Conservation (phyloP, 805 yeast species). For the Candida sphagnicola region DNA sequence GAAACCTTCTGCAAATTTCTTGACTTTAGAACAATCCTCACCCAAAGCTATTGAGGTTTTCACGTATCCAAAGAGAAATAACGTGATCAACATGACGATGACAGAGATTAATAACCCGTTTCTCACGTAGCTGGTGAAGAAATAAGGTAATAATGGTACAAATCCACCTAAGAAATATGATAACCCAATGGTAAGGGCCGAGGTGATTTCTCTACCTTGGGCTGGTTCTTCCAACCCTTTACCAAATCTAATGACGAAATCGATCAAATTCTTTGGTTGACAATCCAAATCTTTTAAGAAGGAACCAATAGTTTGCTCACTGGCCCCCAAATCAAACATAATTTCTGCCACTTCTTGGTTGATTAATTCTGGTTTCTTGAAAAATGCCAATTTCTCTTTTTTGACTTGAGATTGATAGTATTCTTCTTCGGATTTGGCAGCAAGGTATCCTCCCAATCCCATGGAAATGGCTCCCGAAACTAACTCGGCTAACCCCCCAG, state of each 20-base stretch:
- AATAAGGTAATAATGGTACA: conserved; percentile 87
- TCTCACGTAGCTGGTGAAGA: conserved; percentile 71
- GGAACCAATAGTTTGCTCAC: conserved; percentile 67
- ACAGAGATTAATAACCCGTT: conserved; percentile 74
- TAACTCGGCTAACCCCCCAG: conserved; percentile 97
- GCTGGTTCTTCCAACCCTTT: conserved; percentile 95
- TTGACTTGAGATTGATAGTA: conserved; percentile 69
- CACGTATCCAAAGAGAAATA: conserved; percentile 80
- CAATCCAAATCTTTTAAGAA: conserved; percentile 77
- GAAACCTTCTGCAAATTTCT: conserved; percentile 71
- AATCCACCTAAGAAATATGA: conserved; percentile 92
- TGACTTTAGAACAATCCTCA: conserved; percentile 56
- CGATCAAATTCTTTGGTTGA: conserved; percentile 74
- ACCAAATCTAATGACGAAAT: conserved; percentile 82
- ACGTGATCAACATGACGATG: conserved; percentile 76
- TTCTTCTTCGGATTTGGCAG: conserved; percentile 86
- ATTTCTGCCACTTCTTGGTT: conserved; percentile 81
- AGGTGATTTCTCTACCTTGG: conserved; percentile 80
- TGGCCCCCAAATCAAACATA: conserved; percentile 66
- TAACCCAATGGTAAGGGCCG: conserved; percentile 86
- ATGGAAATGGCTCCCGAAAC: conserved; percentile 95
- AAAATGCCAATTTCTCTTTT: conserved; percentile 64
- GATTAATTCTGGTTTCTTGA: conserved; percentile 58
- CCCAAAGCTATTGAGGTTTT: conserved; percentile 87
- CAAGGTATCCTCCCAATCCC: conserved; percentile 97